phyloP scores from a whole-genome alignment of 306 rosid species.

The Crotalaria pallida region DNA sequence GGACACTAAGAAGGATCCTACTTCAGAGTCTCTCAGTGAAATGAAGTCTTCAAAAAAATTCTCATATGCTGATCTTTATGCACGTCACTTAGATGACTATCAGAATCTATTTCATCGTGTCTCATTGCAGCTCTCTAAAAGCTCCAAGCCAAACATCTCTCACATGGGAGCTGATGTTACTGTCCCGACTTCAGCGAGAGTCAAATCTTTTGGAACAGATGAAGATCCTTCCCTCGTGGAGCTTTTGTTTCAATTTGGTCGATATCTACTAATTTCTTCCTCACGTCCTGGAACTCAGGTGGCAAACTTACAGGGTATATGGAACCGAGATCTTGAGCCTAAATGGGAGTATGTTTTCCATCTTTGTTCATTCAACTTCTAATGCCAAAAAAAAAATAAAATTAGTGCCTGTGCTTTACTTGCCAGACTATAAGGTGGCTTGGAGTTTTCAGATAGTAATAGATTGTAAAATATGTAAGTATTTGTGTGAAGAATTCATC shows the following conservation, averaged over 20 bases:
- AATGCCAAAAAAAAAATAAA: neutral
- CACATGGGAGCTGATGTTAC: slow-evolving; percentile 31
- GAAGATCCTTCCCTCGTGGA: slow-evolving; percentile 93
- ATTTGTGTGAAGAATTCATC: neutral
- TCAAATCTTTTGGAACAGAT: slow-evolving; percentile 67
- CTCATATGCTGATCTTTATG: slow-evolving; percentile 62
- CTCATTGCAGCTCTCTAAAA: slow-evolving; percentile 75
- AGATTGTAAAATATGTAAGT: neutral
- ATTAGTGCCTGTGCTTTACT: neutral
- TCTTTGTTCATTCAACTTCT: neutral
- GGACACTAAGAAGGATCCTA: slow-evolving; percentile 72
- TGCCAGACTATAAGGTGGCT: slow-evolving; percentile 6
- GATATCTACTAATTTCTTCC: slow-evolving; percentile 82
- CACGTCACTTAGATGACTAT: slow-evolving; percentile 72
- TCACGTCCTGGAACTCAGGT: slow-evolving; percentile 86
- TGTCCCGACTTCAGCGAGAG: slow-evolving; percentile 75
- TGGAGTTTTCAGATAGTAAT: slow-evolving; percentile 3
- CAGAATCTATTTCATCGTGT: slow-evolving; percentile 82
- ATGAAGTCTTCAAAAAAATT: slow-evolving; percentile 39
- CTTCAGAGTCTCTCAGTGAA: slow-evolving; percentile 51
- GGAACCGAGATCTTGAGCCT: slow-evolving; percentile 76
- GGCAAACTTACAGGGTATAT: slow-evolving; percentile 89
- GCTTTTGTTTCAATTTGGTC: slow-evolving; percentile 88
- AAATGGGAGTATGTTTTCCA: slow-evolving; percentile 76
- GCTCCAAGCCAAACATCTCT: slow-evolving; percentile 41